A percentile compares a stretch with the other conserved stretches of the same genome.
These are phyloP conservation scores for Solanum habrochaites DNA, from an alignment of 257 asterid species.

Conservation along the genomic window DNA sequence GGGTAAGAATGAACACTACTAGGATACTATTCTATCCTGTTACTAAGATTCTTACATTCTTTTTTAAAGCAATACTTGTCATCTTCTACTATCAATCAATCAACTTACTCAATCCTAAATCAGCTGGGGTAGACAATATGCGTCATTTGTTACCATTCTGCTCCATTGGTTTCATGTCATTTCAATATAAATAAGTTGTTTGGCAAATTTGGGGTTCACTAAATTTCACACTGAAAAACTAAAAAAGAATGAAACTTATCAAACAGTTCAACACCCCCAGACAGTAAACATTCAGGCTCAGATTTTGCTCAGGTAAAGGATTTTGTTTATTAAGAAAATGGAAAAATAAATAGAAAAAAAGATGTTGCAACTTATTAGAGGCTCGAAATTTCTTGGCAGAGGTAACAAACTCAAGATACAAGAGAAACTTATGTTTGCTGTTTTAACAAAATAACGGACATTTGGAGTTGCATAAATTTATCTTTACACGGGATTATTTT, in stretches of 20 bases:
- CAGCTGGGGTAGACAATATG: not conserved
- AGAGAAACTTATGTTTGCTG: not conserved
- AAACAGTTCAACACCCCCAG: constrained; percentile 75
- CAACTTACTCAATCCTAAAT: not conserved
- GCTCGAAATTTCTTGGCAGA: not conserved
- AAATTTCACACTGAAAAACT: constrained; percentile 52
- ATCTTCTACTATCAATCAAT: not conserved
- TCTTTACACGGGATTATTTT: not conserved
- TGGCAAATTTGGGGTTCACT: not conserved
- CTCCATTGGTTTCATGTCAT: not conserved
- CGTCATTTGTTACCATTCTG: not conserved
- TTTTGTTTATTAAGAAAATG: not conserved
- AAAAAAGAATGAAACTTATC: constrained; percentile 72
- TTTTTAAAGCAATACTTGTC: not conserved
- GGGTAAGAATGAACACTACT: not conserved
- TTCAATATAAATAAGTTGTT: not conserved
- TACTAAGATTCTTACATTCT: not conserved
- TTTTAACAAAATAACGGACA: not conserved
- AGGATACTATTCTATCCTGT: not conserved
- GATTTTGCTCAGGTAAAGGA: constrained; percentile 58
- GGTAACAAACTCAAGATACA: not conserved
- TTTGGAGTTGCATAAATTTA: not conserved
- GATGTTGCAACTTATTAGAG: not conserved
- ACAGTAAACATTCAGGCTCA: constrained; percentile 82
- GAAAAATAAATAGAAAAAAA: not conserved